Evolutionary conservation across 2,329 filamentous ascomycete species (phyloP).

Genomic region (Stagonosporopsis vannaccii): DNA sequence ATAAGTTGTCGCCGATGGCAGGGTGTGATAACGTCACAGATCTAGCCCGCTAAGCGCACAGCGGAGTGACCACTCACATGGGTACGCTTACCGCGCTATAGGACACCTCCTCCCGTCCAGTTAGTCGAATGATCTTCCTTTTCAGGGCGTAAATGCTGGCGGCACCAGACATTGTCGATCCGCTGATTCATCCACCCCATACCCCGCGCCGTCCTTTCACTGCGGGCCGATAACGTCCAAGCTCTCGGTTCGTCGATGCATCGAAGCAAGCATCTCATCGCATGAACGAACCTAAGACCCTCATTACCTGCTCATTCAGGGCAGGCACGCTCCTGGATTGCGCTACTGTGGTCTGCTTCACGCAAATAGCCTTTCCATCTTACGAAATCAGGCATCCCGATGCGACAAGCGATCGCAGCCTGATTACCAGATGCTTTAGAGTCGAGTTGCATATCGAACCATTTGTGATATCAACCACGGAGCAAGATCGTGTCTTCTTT

Average conservation of each 20-base stretch:
- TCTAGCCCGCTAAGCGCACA: background rate
- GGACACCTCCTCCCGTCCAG: background rate
- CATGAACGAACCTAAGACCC: conserved; percentile 7
- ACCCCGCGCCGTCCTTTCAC: conserved; percentile 27
- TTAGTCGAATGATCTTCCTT: background rate
- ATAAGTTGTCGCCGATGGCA: conserved; percentile 6
- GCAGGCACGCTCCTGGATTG: background rate
- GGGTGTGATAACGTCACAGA: conserved; percentile 4
- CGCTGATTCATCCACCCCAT: conserved; percentile 22
- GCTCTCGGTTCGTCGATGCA: conserved; percentile 19
- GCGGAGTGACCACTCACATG: conserved; percentile 13
- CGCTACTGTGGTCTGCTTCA: background rate
- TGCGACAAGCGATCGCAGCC: background rate
- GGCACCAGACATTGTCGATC: conserved; percentile 18
- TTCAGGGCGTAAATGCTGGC: conserved; percentile 5
- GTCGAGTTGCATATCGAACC: background rate
- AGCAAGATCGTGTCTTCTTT: background rate
- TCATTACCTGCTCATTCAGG: background rate
- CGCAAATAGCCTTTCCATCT: background rate
- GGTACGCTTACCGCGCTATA: conserved; percentile 5
- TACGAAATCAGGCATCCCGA: conserved; percentile 1
- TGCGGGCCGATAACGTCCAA: conserved; percentile 22
- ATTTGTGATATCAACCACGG: background rate
- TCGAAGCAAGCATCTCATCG: conserved; percentile 3
- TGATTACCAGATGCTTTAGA: background rate